A percentile compares a stretch with the other conserved stretches of the same genome.
phyloP scores from a whole-genome alignment of 441 rosid species.

The Heliophila coronopifolia region DNA sequence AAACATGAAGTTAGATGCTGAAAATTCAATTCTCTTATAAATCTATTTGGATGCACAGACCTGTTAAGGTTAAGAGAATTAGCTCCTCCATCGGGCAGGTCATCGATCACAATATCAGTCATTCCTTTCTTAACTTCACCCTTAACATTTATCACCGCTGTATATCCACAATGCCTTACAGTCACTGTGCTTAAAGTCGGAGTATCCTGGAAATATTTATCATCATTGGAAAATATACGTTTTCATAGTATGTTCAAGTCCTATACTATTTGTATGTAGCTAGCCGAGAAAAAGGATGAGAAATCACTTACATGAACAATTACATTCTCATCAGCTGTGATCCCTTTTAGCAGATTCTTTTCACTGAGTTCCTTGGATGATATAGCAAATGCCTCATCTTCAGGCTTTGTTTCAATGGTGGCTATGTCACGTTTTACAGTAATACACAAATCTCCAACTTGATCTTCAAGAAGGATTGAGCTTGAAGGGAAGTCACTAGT shows the following conservation, averaged over 20 bases:
- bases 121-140: slow-evolving; percentile 38
- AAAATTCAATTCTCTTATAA: neutral
- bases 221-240: neutral
- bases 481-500: slow-evolving; percentile 25
- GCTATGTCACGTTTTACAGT: slow-evolving; percentile 44
- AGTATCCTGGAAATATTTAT: slow-evolving; percentile 39
- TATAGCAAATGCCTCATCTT: slow-evolving; percentile 41
- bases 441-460: slow-evolving; percentile 48
- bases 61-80: slow-evolving; percentile 70
- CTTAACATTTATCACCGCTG: slow-evolving; percentile 48
- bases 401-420: slow-evolving; percentile 41
- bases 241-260: no score
- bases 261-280: neutral
- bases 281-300: neutral
- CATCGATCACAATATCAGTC: slow-evolving; percentile 48
- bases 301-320: slow-evolving; percentile 54
- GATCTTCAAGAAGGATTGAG: slow-evolving; percentile 42
- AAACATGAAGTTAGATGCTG: slow-evolving; percentile 14
- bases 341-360: slow-evolving; percentile 67
- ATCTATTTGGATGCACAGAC: slow-evolving; percentile 21
- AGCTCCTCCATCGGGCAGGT: slow-evolving; percentile 74
- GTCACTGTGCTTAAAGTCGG: slow-evolving; percentile 52
- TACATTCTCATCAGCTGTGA: slow-evolving; percentile 73
- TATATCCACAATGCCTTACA: slow-evolving; percentile 59
- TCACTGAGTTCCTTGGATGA: slow-evolving; percentile 43